Evolutionary conservation across 495 filamentous ascomycete species (phyloP).

Genomic region (Penicillium mononematosum): DNA sequence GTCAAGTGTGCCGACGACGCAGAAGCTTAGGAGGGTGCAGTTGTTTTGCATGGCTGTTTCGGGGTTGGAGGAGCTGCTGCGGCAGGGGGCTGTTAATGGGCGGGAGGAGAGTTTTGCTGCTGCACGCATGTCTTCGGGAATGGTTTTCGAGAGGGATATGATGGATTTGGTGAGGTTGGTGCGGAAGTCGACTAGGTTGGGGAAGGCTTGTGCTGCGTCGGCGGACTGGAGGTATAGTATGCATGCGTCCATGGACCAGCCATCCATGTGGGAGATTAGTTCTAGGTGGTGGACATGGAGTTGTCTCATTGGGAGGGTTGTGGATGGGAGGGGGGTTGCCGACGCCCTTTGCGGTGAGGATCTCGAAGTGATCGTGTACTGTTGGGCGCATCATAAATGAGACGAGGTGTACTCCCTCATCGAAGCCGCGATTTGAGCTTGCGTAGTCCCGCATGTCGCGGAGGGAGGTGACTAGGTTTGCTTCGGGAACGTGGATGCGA

Average conservation of each 20-base stretch:
- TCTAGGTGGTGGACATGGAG: slow-evolving; percentile 60
- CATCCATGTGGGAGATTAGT: slow-evolving; percentile 57
- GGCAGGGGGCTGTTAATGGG: slow-evolving; percentile 48
- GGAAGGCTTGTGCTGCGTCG: slow-evolving; percentile 30
- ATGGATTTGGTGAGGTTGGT: slow-evolving; percentile 43
- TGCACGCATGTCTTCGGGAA: slow-evolving; percentile 48
- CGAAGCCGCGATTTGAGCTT: slow-evolving; percentile 48
- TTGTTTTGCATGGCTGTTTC: slow-evolving; percentile 22
- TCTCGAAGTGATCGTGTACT: slow-evolving; percentile 66
- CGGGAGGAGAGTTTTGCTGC: slow-evolving; percentile 50
- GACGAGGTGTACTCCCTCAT: slow-evolving; percentile 70
- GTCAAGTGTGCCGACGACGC: slow-evolving; percentile 54
- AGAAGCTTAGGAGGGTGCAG: slow-evolving; percentile 52
- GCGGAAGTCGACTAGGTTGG: slow-evolving; percentile 40
- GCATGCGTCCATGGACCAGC: slow-evolving; percentile 53
- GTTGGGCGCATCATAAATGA: slow-evolving; percentile 72
- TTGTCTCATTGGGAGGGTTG: slow-evolving; percentile 54
- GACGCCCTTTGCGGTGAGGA: slow-evolving; percentile 64
- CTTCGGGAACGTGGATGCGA: slow-evolving; percentile 66
- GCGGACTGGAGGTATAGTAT: slow-evolving; percentile 45
- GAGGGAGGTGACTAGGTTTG: slow-evolving; percentile 54
- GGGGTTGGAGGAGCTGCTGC: slow-evolving; percentile 18
- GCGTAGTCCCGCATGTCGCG: slow-evolving; percentile 61
- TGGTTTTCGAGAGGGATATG: slow-evolving; percentile 35
- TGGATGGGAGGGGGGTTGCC: slow-evolving; percentile 66